Base-by-base conservation (phyloP, 306 rosid species). In the Prosopis cineraria region DNA sequence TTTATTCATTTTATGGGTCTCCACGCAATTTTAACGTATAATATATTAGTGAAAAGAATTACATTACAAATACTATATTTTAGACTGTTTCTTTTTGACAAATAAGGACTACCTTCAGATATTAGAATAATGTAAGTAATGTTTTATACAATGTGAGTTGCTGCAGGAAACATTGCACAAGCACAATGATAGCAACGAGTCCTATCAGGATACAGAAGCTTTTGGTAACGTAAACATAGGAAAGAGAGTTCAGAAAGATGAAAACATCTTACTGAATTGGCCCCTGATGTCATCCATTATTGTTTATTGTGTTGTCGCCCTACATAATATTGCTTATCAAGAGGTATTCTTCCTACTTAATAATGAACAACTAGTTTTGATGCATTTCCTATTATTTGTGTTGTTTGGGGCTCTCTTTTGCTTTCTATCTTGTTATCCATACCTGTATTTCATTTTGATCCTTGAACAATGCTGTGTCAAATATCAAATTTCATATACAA, bases 111-210 rank as follows among this genome's bases (percentile, higher is more conserved):
- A 3, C 31, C 43, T 34, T 34, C 29, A 34, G 14, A 34, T n/a
- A 36, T 30, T 30, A 24, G 44, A 7, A 30, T 74, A 22, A 47
- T 62, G 31, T 64, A 53, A 48, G 55, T 2, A 48, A 19, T 48
- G 25, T 48, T 48, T 19, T 29, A 66, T 17, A 75, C 44, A 65
- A 63, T 65, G 37, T 87, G 44, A 58, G 29, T 76, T 52, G 36
- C 5, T 85, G 72, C 81, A 92, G 98, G 98, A 94, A 85, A 91
- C 97, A 60, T 83, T 94, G 75, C 98, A 94, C 85, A 89, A 40
- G 36, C 97, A 89, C 58, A 24, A 65, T 5, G 70, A 9, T 41
- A 63, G 73, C 36, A 55, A 22, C 43, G 84, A 53, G 48, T 78
- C 81, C 24, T 25, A 70, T 30, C 72, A 62, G 67, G 71, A 83